phyloP scores from a whole-genome alignment of 2,329 filamentous ascomycete species.

The Cadophora sp. region DNA sequence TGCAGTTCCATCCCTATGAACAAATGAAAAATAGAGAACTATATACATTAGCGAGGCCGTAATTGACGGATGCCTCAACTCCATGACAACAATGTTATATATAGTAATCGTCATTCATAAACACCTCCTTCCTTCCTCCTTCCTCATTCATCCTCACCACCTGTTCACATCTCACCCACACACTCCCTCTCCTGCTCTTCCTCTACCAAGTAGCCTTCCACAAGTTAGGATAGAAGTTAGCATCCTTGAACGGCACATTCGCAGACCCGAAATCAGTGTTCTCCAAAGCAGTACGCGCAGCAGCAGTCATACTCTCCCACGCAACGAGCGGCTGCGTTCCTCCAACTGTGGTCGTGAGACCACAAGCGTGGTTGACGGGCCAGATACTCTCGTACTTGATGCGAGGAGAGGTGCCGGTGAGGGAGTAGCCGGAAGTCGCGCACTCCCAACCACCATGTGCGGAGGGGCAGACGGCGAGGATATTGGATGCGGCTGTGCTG shows the following conservation, averaged over 20 bases:
- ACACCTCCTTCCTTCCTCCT: background rate
- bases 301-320: conserved; percentile 52
- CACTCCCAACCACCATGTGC: conserved; percentile 58
- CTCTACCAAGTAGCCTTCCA: conserved; percentile 6
- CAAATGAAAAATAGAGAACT: conserved; percentile 15
- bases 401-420: conserved; percentile 52
- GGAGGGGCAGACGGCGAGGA: conserved; percentile 58
- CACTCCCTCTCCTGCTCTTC: background rate
- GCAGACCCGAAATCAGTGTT: conserved; percentile 51
- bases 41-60: conserved; percentile 11
- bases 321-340: conserved; percentile 51
- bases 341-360: conserved; percentile 48
- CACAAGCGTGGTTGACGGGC: conserved; percentile 53
- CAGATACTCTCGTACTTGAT: conserved; percentile 57
- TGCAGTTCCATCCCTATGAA: background rate
- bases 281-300: conserved; percentile 47
- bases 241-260: conserved; percentile 51
- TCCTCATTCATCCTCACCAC: background rate
- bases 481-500: conserved; percentile 44
- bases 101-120: conserved; percentile 4
- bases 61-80: conserved; percentile 15
- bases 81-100: background rate
- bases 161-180: background rate
- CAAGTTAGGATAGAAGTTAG: conserved; percentile 50
- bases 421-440: conserved; percentile 47